Base-by-base conservation (phyloP, 768 basidiomycete species). In the Dioszegia aurantiaca region DNA sequence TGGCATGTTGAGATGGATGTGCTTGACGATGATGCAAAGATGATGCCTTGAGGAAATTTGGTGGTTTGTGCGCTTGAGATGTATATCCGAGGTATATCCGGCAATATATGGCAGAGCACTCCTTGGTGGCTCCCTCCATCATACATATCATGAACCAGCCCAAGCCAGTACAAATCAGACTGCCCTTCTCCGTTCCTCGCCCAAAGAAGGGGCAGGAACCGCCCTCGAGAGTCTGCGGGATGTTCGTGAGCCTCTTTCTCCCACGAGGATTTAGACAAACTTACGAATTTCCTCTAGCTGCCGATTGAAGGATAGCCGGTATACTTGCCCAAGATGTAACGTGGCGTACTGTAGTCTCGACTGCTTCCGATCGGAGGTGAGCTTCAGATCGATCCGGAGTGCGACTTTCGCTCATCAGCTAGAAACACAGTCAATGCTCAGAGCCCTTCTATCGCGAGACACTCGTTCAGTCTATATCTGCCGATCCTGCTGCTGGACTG, bases 291-390 rank as follows among this genome's bases (percentile, higher is more conserved):
- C 51, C 28, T 28, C 23, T 55, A 73, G 72, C 56, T 73, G 72
- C 56, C 67, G 67, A 6, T 61, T 65, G 60, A 59, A 48, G 6
- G 69, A 73, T 49, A 64, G 65, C 40, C 55, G 52, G 44, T 73
- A 73, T 55, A 70, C 64, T 41, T 73, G 72, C 57, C 72, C 72
- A 24, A 62, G 72, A 61, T 73, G 72, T 56, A 73, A 70, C 53
- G 49, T 70, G 24, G 44, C 62, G 8, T 69, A 69, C 46, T 70
- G 69, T 54, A 59, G 62, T 44, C 44, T 71, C 36, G 60, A 63
- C 1, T 68, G 66, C 52, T 68, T 74, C 47, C 26, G 58, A 39
- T 54, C 56, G 27, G 39, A 74, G 30, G 64, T 74, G 57, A 39
- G 76, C 58, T 30, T 60, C n/a, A 14, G 28, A 14, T 14, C 1